Base-by-base conservation (phyloP, 805 yeast species). In the Kuraishia ogatae region DNA sequence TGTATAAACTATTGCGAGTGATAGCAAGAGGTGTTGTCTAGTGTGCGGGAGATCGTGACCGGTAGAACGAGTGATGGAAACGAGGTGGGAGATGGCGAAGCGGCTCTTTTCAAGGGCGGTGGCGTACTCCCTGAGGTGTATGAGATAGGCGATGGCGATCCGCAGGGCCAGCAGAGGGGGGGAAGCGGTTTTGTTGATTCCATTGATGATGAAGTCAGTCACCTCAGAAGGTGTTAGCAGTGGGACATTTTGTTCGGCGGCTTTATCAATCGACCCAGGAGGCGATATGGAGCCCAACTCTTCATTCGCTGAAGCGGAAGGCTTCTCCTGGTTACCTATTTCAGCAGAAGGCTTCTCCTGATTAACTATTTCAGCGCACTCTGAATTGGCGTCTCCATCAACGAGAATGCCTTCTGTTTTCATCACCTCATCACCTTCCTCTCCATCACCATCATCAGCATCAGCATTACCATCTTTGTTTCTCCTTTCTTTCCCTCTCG, bases 1-100 rank as follows among this genome's bases (percentile, higher is more conserved):
- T 0, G 96, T 88, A 64, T 91, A 89, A 1, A 87, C 78, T 0
- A 84, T 79, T 0, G 94, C 98, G 54, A 89, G 73, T 23, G 81
- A 75, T 43, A 90, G 77, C 8, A 86, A 73, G 22, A 89, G 70
- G 53, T 83, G 87, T 53, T 76, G 76, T 59, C 76, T 81, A 1
- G 91, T 75, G 58, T 82, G 71, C 0, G 66, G 65, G 47, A 89
- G 72, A 10, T 68, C 64, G 7, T 78, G 70, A 0, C 85, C 84
- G 2, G 80, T 70, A 8, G 70, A 66, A 52, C 78, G 66, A 20
- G 76, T 75, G 4, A 76, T 61, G 19, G 74, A 75, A 0, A 85
- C 81, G 11, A 85, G 71, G 2, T 79, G 62, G 2, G 77, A 74
- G 23, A 89, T 77, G 13, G 91, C 90, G 15, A 74, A 72, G 51